A percentile compares a stretch with the other conserved stretches of the same genome.
phyloP scores from a whole-genome alignment of 1,284 basidiomycete genomes.

The Ustanciosporium gigantosporum region DNA sequence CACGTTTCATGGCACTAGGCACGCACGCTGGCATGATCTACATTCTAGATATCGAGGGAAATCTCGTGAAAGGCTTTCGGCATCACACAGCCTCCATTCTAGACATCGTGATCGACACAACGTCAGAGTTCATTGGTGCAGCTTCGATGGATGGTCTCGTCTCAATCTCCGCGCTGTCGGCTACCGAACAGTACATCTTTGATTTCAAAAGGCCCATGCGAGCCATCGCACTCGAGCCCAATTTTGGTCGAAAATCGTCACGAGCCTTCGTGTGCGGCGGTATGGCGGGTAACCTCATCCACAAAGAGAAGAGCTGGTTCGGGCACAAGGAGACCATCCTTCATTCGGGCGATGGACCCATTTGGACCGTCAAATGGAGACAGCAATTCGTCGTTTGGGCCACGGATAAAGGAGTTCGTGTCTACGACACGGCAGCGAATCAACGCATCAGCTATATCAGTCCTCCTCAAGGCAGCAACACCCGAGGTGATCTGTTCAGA shows the following conservation, averaged over 20 bases:
- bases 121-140: constrained; percentile 86
- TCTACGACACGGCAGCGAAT: constrained; percentile 82
- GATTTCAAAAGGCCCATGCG: constrained; percentile 92
- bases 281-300: constrained; percentile 79
- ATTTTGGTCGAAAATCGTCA: constrained; percentile 78
- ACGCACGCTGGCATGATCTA: constrained; percentile 91
- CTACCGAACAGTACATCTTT: constrained; percentile 79
- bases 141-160: constrained; percentile 95
- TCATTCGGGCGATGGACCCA: constrained; percentile 87
- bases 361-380: constrained; percentile 88
- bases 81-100: constrained; percentile 88
- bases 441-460: constrained; percentile 86
- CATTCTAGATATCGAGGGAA: constrained; percentile 77
- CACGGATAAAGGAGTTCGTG: constrained; percentile 91
- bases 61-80: constrained; percentile 84
- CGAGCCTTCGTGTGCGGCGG: constrained; percentile 92
- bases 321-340: constrained; percentile 88
- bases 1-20: constrained; percentile 71
- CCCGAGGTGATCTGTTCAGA: constrained; percentile 89
- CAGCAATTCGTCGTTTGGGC: constrained; percentile 91
- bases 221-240: constrained; percentile 85
- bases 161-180: constrained; percentile 80
- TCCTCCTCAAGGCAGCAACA: constrained; percentile 75
- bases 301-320: constrained; percentile 94
- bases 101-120: constrained; percentile 81